These are phyloP conservation scores for Cadophora sp. DNA, from an alignment of 2,329 filamentous ascomycete species.

Conservation along the genomic window DNA sequence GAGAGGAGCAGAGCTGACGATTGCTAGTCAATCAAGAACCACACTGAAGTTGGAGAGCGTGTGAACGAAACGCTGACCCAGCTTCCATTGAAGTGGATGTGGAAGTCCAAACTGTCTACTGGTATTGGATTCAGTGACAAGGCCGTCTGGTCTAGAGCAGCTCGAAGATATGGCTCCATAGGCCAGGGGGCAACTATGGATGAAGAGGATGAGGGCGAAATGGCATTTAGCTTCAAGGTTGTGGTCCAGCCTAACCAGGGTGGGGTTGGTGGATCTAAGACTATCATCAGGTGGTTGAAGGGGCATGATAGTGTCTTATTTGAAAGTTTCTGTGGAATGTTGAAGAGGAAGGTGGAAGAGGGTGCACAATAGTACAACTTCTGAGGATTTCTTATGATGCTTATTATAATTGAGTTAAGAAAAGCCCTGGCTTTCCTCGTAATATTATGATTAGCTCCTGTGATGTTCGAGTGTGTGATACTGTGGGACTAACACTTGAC, in stretches of 20 bases:
- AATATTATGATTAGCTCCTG: too few species aligned
- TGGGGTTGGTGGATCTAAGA: slow-evolving; percentile 51
- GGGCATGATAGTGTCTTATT: slow-evolving; percentile 77
- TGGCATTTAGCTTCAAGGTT: slow-evolving; percentile 65
- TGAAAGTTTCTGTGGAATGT: slow-evolving; percentile 86
- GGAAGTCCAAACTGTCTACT: slow-evolving; percentile 36
- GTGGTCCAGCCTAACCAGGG: slow-evolving; percentile 50
- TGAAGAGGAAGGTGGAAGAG: slow-evolving; percentile 61
- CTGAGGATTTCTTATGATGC: not conserved
- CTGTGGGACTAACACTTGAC: too few species aligned
- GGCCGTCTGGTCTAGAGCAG: slow-evolving; percentile 45
- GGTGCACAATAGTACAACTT: not conserved
- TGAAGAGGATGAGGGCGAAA: slow-evolving; percentile 48
- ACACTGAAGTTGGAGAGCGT: slow-evolving; percentile 23
- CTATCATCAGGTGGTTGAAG: slow-evolving; percentile 74
- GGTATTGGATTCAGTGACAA: slow-evolving; percentile 43
- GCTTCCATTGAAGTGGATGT: slow-evolving; percentile 43
- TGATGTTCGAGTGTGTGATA: too few species aligned
- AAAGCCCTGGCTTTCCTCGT: too few species aligned
- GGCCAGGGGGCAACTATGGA: slow-evolving; percentile 37
- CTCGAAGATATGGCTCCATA: slow-evolving; percentile 48
- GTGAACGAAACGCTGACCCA: slow-evolving; percentile 42
- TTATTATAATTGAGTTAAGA: not conserved
- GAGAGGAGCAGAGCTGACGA: too few species aligned
- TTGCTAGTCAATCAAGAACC: slow-evolving; percentile 16